phyloP scores from a whole-genome alignment of 805 yeast genomes.

The Metschnikowia kunwiensis region DNA sequence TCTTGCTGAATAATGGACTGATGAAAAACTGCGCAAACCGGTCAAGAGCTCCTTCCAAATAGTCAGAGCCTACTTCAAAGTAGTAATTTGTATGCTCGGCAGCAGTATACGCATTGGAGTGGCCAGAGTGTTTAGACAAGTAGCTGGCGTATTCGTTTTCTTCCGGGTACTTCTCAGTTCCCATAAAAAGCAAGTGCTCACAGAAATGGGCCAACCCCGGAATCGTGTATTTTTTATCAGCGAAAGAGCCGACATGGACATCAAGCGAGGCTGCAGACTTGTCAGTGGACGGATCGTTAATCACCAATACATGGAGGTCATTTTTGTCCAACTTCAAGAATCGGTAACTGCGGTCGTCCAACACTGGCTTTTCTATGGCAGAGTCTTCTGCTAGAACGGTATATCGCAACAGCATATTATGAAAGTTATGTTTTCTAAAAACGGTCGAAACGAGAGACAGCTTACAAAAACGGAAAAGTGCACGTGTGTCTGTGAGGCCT shows the following conservation, averaged over 20 bases:
- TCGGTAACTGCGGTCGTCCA: conserved; percentile 77
- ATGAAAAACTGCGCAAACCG: conserved; percentile 92
- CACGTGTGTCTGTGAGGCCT: background rate
- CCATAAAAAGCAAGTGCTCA: conserved; percentile 69
- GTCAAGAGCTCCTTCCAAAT: conserved; percentile 83
- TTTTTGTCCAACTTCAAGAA: conserved; percentile 54
- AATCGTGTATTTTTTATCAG: conserved; percentile 55
- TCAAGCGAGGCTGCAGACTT: conserved; percentile 78
- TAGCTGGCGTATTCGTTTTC: conserved; percentile 74
- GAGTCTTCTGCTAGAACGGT: conserved; percentile 27
- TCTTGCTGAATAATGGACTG: conserved; percentile 66
- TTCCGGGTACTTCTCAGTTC: conserved; percentile 69
- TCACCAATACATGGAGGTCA: conserved; percentile 56
- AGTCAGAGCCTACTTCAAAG: conserved; percentile 76
- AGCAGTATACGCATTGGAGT: conserved; percentile 89
- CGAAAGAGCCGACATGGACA: conserved; percentile 73
- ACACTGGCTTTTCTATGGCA: conserved; percentile 43
- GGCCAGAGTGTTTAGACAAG: conserved; percentile 81
- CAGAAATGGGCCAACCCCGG: conserved; percentile 79
- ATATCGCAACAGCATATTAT: conserved; percentile 7
- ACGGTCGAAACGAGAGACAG: too few relatives aligned
- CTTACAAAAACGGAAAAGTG: too few relatives aligned
- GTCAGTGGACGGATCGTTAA: conserved; percentile 67
- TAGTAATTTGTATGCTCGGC: conserved; percentile 85
- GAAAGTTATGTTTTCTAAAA: too few relatives aligned